Conservation (phyloP, 169 alveolate species). For the Eimeria praecox region DNA sequence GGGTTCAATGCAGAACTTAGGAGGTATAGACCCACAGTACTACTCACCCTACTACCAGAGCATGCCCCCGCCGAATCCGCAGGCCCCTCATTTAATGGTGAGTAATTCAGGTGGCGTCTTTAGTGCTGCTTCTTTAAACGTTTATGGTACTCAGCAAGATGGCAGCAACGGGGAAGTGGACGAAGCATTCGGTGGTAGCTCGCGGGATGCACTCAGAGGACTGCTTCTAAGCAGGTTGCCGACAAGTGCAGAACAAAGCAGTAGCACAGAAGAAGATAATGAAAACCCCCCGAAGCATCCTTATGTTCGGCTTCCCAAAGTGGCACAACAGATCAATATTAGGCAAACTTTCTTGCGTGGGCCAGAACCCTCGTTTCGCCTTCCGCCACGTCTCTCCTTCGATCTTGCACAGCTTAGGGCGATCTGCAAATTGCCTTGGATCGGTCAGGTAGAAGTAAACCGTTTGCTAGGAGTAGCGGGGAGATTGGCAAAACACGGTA, state of each 20-base stretch:
- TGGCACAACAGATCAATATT: background rate
- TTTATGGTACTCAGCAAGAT: background rate
- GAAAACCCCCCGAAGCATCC: background rate
- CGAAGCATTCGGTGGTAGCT: background rate
- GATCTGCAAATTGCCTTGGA: background rate
- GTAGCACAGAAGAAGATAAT: background rate
- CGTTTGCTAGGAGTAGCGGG: background rate
- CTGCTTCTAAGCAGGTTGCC: background rate
- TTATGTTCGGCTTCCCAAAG: background rate
- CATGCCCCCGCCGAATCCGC: too few relatives aligned
- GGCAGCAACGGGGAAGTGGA: background rate
- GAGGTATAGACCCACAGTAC: background rate
- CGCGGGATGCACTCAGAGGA: background rate
- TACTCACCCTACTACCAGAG: too few relatives aligned
- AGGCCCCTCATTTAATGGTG: too few relatives aligned
- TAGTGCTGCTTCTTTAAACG: background rate
- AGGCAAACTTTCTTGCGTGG: background rate
- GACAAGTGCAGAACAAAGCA: background rate
- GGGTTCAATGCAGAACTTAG: background rate
- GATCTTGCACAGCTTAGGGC: background rate
- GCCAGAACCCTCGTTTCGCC: background rate
- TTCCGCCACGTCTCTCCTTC: background rate
- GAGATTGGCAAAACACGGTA: background rate
- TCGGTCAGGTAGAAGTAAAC: background rate
- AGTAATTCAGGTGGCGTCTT: too few relatives aligned